A percentile compares a stretch with the other conserved stretches of the same genome.
phyloP scores from a whole-genome alignment of 257 asterid genomes.

The Solanum lignicaule region DNA sequence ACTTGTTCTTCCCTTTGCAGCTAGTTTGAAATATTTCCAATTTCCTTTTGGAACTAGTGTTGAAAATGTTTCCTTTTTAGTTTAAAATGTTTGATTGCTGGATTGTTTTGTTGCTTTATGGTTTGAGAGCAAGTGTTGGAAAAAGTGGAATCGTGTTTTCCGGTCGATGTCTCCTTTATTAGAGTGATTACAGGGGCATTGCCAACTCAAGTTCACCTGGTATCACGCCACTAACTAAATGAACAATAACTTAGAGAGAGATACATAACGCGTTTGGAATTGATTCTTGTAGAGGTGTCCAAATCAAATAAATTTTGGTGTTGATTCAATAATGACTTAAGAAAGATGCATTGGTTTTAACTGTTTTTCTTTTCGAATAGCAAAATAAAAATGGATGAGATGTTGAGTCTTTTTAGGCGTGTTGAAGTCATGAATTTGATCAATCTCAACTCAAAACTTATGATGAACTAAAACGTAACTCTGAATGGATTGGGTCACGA shows the following conservation, averaged over 20 bases:
- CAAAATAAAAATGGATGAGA: background rate
- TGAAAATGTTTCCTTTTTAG: background rate
- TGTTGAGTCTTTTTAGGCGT: background rate
- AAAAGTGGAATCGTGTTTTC: background rate
- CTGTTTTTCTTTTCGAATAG: background rate
- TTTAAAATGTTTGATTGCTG: background rate
- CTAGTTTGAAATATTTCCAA: background rate
- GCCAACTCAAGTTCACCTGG: background rate
- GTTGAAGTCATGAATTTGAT: background rate
- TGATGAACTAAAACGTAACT: background rate
- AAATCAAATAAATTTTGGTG: background rate
- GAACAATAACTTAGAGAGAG: background rate
- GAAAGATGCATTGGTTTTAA: too few relatives aligned
- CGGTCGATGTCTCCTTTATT: background rate
- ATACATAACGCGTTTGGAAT: background rate
- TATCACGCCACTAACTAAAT: background rate
- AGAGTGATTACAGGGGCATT: background rate
- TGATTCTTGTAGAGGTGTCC: background rate
- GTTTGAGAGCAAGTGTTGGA: background rate
- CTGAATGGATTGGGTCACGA: background rate
- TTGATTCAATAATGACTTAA: background rate
- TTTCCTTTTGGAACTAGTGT: background rate
- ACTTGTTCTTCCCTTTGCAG: background rate
- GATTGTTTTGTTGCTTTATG: background rate
- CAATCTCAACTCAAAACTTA: background rate